Percentiles rank a stretch among this genome's conserved stretches.
phyloP scores from a whole-genome alignment of 352 stramenopile species.

The Globisporangium heterothallicum region DNA sequence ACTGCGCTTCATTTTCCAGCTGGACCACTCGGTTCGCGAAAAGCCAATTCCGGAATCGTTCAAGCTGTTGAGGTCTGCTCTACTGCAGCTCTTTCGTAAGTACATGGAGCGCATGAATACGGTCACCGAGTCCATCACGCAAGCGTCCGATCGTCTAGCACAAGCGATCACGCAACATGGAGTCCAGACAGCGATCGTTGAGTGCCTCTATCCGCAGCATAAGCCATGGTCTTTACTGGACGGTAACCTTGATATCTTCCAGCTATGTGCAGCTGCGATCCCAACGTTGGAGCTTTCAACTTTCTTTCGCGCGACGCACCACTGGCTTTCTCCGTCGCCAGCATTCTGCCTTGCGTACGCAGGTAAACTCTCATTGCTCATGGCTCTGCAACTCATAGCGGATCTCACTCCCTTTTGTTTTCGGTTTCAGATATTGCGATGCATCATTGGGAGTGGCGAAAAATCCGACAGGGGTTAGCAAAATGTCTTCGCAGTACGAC shows the following conservation, averaged over 20 bases:
- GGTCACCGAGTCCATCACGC: constrained; percentile 23
- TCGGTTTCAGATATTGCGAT: constrained; percentile 22
- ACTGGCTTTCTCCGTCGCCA: constrained; percentile 25
- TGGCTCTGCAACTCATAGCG: not conserved
- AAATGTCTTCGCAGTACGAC: constrained; percentile 28
- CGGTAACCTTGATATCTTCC: constrained; percentile 31
- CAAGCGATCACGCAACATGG: constrained; percentile 15
- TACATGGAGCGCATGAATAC: constrained; percentile 41
- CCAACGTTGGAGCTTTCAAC: constrained; percentile 22
- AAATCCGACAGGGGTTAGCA: constrained; percentile 29
- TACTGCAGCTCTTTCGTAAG: constrained; percentile 30
- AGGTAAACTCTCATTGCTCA: constrained; percentile 15
- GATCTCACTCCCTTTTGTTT: not conserved
- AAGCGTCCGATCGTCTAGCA: constrained; percentile 21
- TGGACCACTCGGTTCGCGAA: constrained; percentile 22
- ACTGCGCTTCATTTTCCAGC: constrained; percentile 38
- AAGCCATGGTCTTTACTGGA: constrained; percentile 22
- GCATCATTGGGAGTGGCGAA: constrained; percentile 45
- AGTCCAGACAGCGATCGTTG: constrained; percentile 28
- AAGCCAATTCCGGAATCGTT: constrained; percentile 4
- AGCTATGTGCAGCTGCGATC: constrained; percentile 27
- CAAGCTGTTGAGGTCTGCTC: constrained; percentile 11
- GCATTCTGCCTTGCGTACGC: constrained; percentile 43
- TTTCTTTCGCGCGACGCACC: constrained; percentile 27
- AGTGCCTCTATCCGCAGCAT: constrained; percentile 43